Conservation (phyloP, 495 filamentous ascomycete species). For the Talaromyces wortmannii region DNA sequence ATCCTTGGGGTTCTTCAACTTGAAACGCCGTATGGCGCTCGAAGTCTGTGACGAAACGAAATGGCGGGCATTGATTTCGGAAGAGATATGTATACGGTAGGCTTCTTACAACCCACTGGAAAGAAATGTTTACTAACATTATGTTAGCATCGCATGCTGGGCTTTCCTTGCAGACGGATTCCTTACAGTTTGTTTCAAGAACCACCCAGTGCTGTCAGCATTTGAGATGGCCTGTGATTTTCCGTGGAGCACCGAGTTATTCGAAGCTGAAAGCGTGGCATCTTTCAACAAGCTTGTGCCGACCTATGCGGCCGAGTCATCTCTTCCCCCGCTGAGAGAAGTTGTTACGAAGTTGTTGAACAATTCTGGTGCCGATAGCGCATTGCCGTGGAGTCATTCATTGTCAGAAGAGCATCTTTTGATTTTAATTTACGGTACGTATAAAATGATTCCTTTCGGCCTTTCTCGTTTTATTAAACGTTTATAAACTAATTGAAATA, state of each 20-base stretch:
- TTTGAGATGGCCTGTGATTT: constrained; percentile 33
- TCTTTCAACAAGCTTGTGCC: constrained; percentile 18
- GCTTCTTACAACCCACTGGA: not conserved
- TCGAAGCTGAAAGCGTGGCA: constrained; percentile 26
- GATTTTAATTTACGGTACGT: constrained; percentile 30
- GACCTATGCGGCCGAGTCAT: not conserved
- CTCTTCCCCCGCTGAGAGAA: constrained; percentile 19
- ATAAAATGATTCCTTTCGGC: not conserved
- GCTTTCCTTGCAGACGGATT: constrained; percentile 31
- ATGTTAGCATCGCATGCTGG: constrained; percentile 25
- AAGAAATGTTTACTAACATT: not conserved
- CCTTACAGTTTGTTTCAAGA: constrained; percentile 33
- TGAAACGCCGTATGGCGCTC: constrained; percentile 14
- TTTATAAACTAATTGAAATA: not conserved
- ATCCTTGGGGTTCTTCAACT: constrained; percentile 22
- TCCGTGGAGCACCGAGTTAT: constrained; percentile 27
- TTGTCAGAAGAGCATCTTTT: constrained; percentile 26
- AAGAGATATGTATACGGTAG: constrained; percentile 30
- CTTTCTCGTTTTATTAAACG: too few species aligned
- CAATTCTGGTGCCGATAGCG: constrained; percentile 3
- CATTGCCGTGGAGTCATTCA: constrained; percentile 17
- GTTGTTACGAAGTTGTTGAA: constrained; percentile 20
- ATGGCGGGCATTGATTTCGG: constrained; percentile 21
- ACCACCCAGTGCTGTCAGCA: constrained; percentile 23
- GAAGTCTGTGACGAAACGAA: constrained; percentile 12